A percentile compares a stretch with the other conserved stretches of the same genome.
Evolutionary conservation across 2,329 filamentous ascomycete species (phyloP).

Genomic region (Aspergillus amoenus): DNA sequence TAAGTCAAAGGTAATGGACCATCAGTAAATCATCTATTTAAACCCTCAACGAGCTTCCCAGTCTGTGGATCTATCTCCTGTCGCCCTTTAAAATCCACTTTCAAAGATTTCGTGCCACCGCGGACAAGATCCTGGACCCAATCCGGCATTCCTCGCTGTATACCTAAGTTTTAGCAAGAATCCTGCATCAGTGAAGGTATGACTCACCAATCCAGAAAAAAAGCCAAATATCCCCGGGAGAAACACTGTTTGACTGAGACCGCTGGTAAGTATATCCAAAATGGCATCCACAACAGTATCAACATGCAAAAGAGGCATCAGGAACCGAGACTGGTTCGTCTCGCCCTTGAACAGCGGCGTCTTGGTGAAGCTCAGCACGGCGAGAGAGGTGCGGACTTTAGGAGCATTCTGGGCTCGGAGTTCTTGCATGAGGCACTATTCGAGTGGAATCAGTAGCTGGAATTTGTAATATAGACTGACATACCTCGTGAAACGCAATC

Average conservation of each 20-base stretch:
- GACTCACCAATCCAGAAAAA: constrained; percentile 23
- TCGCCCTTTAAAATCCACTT: constrained; percentile 22
- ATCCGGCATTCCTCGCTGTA: constrained; percentile 18
- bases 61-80: constrained; percentile 20
- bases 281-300: constrained; percentile 26
- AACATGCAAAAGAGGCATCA: constrained; percentile 24
- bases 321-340: constrained; percentile 23
- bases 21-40: too few relatives aligned
- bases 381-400: constrained; percentile 20
- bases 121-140: constrained; percentile 21
- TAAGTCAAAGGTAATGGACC: too few relatives aligned
- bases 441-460: background rate
- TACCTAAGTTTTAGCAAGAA: background rate
- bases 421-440: constrained; percentile 16
- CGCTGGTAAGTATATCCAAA: constrained; percentile 21
- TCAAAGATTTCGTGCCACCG: constrained; percentile 14
- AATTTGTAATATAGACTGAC: background rate
- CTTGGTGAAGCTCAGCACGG: constrained; percentile 24
- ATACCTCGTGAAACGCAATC: constrained; percentile 23
- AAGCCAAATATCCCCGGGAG: constrained; percentile 21
- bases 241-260: constrained; percentile 17
- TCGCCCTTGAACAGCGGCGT: constrained; percentile 26
- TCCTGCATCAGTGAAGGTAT: background rate
- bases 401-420: constrained; percentile 14
- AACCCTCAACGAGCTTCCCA: constrained; percentile 9